Evolutionary conservation across 1,139 yeast species (phyloP).

Genomic region (Pichia sp.): DNA sequence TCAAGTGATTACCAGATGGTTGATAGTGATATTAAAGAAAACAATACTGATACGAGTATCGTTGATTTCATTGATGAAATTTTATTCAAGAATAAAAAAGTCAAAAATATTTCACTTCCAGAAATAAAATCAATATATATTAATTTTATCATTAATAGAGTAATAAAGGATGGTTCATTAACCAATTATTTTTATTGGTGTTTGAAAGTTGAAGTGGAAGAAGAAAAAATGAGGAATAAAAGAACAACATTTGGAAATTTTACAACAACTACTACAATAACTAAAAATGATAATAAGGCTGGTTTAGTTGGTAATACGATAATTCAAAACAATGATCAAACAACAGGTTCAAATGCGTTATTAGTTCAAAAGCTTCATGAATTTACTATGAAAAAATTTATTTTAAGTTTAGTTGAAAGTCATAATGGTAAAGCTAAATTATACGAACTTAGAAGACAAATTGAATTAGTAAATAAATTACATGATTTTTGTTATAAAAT

Average conservation of each 20-base stretch:
- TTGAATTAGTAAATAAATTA: conserved; percentile 26
- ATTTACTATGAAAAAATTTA: conserved; percentile 25
- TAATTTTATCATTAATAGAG: conserved; percentile 67
- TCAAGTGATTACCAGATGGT: conserved; percentile 41
- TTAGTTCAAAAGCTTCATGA: conserved; percentile 19
- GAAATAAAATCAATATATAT: conserved; percentile 56
- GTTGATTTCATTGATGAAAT: conserved; percentile 16
- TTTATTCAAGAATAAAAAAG: conserved; percentile 16
- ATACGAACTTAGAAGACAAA: conserved; percentile 24
- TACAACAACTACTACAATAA: no score
- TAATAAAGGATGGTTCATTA: conserved; percentile 57
- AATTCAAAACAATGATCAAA: no score
- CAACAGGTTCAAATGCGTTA: not conserved
- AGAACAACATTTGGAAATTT: not conserved
- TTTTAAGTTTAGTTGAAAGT: conserved; percentile 21
- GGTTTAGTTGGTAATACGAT: no score
- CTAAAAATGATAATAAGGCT: no score
- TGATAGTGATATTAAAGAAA: conserved; percentile 27
- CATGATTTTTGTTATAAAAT: conserved; percentile 28
- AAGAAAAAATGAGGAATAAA: conserved; percentile 34
- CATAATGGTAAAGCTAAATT: conserved; percentile 24
- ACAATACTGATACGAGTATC: conserved; percentile 1
- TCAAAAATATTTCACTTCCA: conserved; percentile 17
- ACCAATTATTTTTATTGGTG: conserved; percentile 92
- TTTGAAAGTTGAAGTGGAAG: conserved; percentile 79